A percentile compares a stretch with the other conserved stretches of the same genome.
Evolutionary conservation across 1,284 basidiomycete genomes (phyloP).

Genomic region (Chalciporus sp.): DNA sequence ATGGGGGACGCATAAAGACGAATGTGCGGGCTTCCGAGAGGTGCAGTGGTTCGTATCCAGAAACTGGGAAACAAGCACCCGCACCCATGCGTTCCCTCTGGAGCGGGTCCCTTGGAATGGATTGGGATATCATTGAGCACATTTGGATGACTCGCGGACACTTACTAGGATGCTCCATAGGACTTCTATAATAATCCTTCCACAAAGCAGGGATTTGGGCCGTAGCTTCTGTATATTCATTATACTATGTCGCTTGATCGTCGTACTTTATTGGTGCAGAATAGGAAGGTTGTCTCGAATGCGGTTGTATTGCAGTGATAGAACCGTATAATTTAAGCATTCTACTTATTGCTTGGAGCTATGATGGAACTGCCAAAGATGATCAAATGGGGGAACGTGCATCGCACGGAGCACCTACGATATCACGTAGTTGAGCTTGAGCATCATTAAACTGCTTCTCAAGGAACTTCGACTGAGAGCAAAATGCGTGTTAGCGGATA

Average conservation of each 20-base stretch:
- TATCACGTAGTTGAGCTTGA: constrained; percentile 83
- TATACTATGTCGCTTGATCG: background rate
- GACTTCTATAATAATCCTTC: background rate
- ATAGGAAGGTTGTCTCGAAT: background rate
- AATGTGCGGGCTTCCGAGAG: constrained; percentile 26
- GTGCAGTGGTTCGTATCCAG: constrained; percentile 34
- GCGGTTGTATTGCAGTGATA: constrained; percentile 8
- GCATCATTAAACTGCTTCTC: constrained; percentile 92
- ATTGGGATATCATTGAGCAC: constrained; percentile 9
- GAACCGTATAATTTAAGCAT: background rate
- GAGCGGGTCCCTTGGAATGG: constrained; percentile 19
- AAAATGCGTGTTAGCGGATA: constrained; percentile 3
- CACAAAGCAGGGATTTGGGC: background rate
- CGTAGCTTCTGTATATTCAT: constrained; percentile 4
- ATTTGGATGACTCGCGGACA: background rate
- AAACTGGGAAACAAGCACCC: constrained; percentile 27
- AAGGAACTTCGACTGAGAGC: constrained; percentile 75
- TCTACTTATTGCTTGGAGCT: constrained; percentile 51
- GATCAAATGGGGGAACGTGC: background rate
- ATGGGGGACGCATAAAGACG: constrained; percentile 27
- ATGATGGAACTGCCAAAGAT: constrained; percentile 57
- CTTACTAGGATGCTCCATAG: background rate
- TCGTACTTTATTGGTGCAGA: constrained; percentile 5
- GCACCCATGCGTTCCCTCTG: constrained; percentile 23
- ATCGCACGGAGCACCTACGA: constrained; percentile 47